Conservation (phyloP, 495 filamentous ascomycete genomes). For the Podospora appendiculata region DNA sequence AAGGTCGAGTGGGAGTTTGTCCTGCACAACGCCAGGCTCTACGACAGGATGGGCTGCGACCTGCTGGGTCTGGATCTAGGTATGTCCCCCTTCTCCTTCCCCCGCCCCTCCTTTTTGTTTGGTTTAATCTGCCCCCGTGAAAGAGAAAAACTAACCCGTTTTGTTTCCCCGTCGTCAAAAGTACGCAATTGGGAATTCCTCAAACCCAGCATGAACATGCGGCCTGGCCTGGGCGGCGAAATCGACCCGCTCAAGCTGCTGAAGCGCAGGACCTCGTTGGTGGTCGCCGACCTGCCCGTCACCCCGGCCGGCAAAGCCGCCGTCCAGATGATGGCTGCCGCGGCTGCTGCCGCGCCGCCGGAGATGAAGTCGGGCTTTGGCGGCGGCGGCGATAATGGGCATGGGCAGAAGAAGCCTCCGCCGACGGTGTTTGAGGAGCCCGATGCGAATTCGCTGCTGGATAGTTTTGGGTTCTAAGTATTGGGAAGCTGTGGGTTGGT, state of each 20-base stretch:
- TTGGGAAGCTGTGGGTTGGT: no score
- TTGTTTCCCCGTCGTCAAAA: slow-evolving; percentile 2
- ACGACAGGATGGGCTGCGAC: slow-evolving; percentile 94
- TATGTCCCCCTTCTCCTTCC: slow-evolving; percentile 18
- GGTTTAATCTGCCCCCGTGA: not conserved
- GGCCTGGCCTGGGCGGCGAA: slow-evolving; percentile 29
- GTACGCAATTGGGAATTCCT: slow-evolving; percentile 88
- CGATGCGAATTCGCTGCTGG: slow-evolving; percentile 71
- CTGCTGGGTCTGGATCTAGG: slow-evolving; percentile 78
- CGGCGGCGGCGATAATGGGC: slow-evolving; percentile 16
- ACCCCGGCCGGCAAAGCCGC: not conserved
- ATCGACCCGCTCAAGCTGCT: slow-evolving; percentile 61
- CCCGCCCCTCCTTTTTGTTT: not conserved
- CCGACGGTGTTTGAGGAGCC: slow-evolving; percentile 87
- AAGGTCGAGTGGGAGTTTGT: slow-evolving; percentile 84
- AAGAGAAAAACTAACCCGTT: not conserved
- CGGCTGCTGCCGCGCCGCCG: slow-evolving; percentile 13
- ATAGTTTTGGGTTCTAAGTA: slow-evolving; percentile 65
- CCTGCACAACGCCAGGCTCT: slow-evolving; percentile 77
- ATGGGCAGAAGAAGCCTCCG: slow-evolving; percentile 54
- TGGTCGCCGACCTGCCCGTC: slow-evolving; percentile 68
- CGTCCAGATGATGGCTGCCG: slow-evolving; percentile 14
- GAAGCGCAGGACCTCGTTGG: slow-evolving; percentile 64
- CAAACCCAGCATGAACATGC: slow-evolving; percentile 29
- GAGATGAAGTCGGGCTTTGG: slow-evolving; percentile 34